Evolutionary conservation across 495 filamentous ascomycete species (phyloP), one percentile per base, ranked within the genome.

Genomic region (Hypoxylon fragiforme): DNA sequence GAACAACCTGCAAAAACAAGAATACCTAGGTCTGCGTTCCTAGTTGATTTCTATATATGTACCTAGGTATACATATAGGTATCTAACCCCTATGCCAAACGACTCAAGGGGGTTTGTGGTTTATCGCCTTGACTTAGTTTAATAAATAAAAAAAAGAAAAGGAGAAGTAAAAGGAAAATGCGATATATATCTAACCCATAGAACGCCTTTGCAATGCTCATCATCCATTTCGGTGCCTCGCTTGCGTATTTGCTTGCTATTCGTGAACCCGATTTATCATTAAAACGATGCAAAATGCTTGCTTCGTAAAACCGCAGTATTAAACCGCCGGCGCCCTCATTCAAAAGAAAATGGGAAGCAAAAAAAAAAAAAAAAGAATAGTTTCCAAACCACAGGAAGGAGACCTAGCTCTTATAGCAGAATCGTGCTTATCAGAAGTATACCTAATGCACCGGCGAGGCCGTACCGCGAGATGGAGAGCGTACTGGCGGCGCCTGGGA

Each of bases 401-500:
- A 14, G 13, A 13, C n/a, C 13, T 18, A 37, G 7, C 13, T 14
- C 34, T 37, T 16, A 37, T 18, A 37, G 14, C 3, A 37, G 34
- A 37, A 37, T 15, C 34, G n/a, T n/a, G n/a, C n/a, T n/a, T n/a
- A 18, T 37, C 28, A 65, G 31, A 20, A 63, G 26, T 19, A 36
- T 48, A 26, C 52, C 43, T 22, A 59, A 28, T 24, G 43, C 14
- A 20, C 48, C 40, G 6, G 42, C 39, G 35, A 71, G 11, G 14
- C 46, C 42, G 19, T 42, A 15, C 62, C 61, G 68, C 15, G 51
- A 36, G 28, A 53, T 57, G n/a, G 18, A 39, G 22, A 48, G 13
- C 35, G 34, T 50, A 40, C 20, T 44, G 0, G 62, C 57, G 11
- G 44, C 60, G 2, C 69, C 70, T n/a, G 53, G 46, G 24, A 67